A percentile compares a stretch with the other conserved stretches of the same genome.
Evolutionary conservation across 441 rosid genomes (phyloP).

Genomic region (Populus hybrid): DNA sequence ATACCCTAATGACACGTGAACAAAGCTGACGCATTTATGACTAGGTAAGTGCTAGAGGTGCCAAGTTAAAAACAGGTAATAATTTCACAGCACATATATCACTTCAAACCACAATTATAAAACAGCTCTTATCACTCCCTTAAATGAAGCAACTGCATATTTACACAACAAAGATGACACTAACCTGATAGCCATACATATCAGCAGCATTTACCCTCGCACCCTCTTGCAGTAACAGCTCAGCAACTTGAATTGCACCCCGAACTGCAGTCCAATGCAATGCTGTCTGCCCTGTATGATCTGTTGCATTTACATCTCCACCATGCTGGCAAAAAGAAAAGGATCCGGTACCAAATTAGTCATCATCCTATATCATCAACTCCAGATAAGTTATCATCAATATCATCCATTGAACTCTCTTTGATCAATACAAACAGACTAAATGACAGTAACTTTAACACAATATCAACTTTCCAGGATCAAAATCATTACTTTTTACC

Average conservation of each 20-base stretch:
- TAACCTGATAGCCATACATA: conserved; percentile 89
- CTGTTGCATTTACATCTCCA: conserved; percentile 80
- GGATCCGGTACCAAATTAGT: neutral
- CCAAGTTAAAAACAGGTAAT: neutral
- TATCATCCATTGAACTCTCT: neutral
- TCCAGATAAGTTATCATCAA: neutral
- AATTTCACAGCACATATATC: conserved; percentile 8
- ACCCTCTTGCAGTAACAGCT: conserved; percentile 85
- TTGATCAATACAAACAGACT: neutral
- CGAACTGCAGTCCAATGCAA: conserved; percentile 98
- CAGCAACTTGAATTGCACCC: conserved; percentile 80
- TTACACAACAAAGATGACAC: conserved; percentile 12
- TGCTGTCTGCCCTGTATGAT: conserved; percentile 95
- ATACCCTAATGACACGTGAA: neutral
- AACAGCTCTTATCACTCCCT: neutral
- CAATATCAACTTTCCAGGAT: neutral
- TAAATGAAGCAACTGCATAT: conserved; percentile 14
- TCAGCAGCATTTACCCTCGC: conserved; percentile 68
- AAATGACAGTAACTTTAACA: neutral
- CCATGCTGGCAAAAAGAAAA: conserved; percentile 56
- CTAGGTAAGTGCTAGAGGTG: neutral
- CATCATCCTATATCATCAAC: neutral
- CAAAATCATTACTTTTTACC: neutral
- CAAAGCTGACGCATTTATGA: neutral
- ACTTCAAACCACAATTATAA: conserved; percentile 7